Evolutionary conservation across 208 protist genomes (phyloP), one percentile per base, ranked within the genome.

Genomic region (Acanthamoeba triangularis): DNA sequence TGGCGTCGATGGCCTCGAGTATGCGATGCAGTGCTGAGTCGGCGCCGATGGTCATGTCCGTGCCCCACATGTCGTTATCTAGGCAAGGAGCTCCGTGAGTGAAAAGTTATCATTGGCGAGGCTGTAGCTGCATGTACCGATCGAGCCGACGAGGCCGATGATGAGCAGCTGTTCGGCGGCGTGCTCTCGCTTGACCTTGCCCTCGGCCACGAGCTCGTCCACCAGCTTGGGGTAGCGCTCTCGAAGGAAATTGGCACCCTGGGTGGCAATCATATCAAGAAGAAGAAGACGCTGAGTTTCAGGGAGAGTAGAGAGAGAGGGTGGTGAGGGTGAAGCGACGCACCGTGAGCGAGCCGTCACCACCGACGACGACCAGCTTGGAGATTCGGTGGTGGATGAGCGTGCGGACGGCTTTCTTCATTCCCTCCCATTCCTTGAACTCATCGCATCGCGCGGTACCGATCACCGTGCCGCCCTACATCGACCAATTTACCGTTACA

Each of bases 51-150:
- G 97, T 97, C 23, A 96, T 82, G 44, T 97, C 96, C 20, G 96
- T 97, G 10, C 96, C 96, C 95, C 87, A 95, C 97, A 98, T 97
- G 90, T 98, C 97, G 94, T 98, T 98, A 61, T 98, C 97, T 93
- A 10, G 30, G n/a, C 78, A 67, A 91, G 28, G n/a, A 91, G 23
- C 16, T 47, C 6, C 18, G 87, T 80, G 59, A 78, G n/a, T 35
- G n/a, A 28, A n/a, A 28, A 0, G 28, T 3, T 28, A 65, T 28
- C 23, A 28, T 72, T 72, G 76, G 28, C 25, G 3, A 33, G 5
- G 54, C 5, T 44, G 7, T 11, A 3, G 87, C 16, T 18, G 61
- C n/a, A 65, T 44, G 56, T 65, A 93, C 87, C 87, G 54, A 98
- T 98, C 1, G 97, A 98, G 23, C 97, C 97, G 1, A 97, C 97